Evolutionary conservation across 2,329 filamentous ascomycete species (phyloP).

Genomic region (Xylaria sp.): DNA sequence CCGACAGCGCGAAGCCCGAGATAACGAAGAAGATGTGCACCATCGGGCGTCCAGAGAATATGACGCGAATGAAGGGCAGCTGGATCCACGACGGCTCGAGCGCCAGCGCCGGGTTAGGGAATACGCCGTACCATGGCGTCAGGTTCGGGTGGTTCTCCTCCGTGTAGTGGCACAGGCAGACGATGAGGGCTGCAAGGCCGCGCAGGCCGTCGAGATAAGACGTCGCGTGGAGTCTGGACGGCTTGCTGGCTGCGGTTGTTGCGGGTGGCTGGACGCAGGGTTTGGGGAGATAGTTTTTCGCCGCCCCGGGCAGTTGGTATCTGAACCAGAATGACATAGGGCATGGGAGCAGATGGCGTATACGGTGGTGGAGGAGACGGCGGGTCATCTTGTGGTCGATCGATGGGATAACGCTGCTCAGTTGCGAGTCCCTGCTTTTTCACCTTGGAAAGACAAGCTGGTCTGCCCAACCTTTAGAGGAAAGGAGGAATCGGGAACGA

Average conservation of each 20-base stretch:
- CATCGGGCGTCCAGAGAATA: slow-evolving; percentile 60
- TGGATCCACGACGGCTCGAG: slow-evolving; percentile 52
- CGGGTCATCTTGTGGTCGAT: neutral
- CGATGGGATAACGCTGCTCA: neutral
- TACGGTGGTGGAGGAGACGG: slow-evolving; percentile 7
- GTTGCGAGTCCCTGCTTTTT: neutral
- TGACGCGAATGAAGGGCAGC: slow-evolving; percentile 57
- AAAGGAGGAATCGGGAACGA: neutral
- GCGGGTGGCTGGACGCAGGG: neutral
- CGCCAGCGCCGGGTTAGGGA: neutral
- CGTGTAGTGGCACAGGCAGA: slow-evolving; percentile 61
- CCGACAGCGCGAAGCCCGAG: slow-evolving; percentile 60
- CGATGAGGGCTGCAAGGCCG: slow-evolving; percentile 60
- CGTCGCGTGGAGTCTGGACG: slow-evolving; percentile 51
- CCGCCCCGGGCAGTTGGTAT: neutral
- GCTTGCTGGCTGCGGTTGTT: neutral
- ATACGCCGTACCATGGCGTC: slow-evolving; percentile 52
- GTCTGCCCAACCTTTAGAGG: neutral
- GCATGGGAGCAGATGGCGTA: slow-evolving; percentile 6
- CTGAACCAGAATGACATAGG: slow-evolving; percentile 9
- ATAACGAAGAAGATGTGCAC: slow-evolving; percentile 65
- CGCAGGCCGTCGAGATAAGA: slow-evolving; percentile 63
- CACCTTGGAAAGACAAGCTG: neutral
- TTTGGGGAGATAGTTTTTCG: neutral
- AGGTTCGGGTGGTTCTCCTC: slow-evolving; percentile 54